A percentile compares a stretch with the other conserved stretches of the same genome.
These are phyloP conservation scores for Urtica urens DNA, from an alignment of 306 rosid genomes.

Conservation along the genomic window DNA sequence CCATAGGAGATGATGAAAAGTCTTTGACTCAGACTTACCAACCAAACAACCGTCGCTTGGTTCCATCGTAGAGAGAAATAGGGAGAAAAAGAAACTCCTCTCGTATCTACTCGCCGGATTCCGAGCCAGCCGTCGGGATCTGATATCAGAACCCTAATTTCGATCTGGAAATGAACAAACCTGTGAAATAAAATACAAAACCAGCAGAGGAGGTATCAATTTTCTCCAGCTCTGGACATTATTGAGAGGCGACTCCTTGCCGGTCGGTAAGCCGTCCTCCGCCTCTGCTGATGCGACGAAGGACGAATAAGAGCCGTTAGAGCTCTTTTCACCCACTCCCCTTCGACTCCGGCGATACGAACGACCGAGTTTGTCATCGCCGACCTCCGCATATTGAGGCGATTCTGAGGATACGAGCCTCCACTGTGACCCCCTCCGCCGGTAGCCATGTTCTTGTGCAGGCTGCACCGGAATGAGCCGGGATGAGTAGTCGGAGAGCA, in stretches of 20 bases:
- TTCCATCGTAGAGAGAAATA: not conserved
- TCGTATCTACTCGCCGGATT: slow-evolving; percentile 14
- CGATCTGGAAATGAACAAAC: slow-evolving; percentile 27
- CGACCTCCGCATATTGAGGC: slow-evolving; percentile 84
- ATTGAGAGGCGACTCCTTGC: slow-evolving; percentile 66
- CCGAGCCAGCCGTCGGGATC: slow-evolving; percentile 22
- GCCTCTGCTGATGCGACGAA: slow-evolving; percentile 73
- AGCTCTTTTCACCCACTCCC: slow-evolving; percentile 88
- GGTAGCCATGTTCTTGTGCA: slow-evolving; percentile 41
- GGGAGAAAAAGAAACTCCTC: not conserved
- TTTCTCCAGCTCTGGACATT: slow-evolving; percentile 46
- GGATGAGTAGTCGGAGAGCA: slow-evolving; percentile 92
- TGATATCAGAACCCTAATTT: slow-evolving; percentile 24
- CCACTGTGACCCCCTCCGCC: slow-evolving; percentile 9
- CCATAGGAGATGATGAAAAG: slow-evolving; percentile 1
- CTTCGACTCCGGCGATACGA: slow-evolving; percentile 85
- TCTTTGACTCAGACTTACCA: slow-evolving; percentile 4
- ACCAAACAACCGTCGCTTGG: not conserved
- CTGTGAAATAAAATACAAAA: slow-evolving; percentile 18
- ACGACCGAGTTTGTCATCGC: slow-evolving; percentile 95
- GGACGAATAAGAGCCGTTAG: slow-evolving; percentile 79
- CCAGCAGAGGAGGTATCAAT: too few relatives aligned
- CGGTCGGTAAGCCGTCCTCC: slow-evolving; percentile 59
- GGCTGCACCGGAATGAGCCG: slow-evolving; percentile 83
- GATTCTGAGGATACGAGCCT: slow-evolving; percentile 35